A percentile compares a stretch with the other conserved stretches of the same genome.
These are phyloP conservation scores for Capsicum baccatum DNA, from an alignment of 257 asterid species.

Conservation along the genomic window DNA sequence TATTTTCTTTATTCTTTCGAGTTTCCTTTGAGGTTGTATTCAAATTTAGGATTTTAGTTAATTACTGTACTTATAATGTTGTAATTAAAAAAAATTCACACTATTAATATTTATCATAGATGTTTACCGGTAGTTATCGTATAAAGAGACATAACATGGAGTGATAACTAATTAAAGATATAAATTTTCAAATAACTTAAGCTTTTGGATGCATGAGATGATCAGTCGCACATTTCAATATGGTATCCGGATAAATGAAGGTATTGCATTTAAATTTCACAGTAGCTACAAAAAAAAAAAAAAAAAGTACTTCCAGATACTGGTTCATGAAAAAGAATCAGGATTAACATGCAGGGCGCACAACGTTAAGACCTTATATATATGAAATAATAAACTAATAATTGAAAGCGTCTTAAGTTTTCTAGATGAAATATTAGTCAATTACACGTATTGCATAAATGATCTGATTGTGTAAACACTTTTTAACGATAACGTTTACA, in stretches of 20 bases:
- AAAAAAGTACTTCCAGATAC: no score
- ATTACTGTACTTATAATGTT: neutral
- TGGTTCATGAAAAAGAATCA: no score
- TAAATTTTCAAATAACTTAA: neutral
- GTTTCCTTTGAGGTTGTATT: neutral
- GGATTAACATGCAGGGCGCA: no score
- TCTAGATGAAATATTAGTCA: neutral
- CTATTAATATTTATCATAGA: neutral
- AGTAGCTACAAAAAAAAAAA: no score
- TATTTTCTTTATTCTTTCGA: neutral
- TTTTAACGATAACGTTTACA: neutral
- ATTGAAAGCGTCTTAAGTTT: neutral
- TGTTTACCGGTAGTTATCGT: neutral
- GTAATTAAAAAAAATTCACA: neutral
- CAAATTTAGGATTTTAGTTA: neutral
- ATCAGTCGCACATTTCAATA: neutral
- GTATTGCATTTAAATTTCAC: neutral
- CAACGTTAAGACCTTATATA: no score
- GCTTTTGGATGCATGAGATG: neutral
- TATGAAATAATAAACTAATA: neutral
- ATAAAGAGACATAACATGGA: neutral
- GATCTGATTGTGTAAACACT: neutral
- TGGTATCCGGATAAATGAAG: neutral
- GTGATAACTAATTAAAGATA: neutral
- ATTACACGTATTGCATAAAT: no score